Conservation (phyloP, 371 early-diverging fungal species). For the Mucor indicus region DNA sequence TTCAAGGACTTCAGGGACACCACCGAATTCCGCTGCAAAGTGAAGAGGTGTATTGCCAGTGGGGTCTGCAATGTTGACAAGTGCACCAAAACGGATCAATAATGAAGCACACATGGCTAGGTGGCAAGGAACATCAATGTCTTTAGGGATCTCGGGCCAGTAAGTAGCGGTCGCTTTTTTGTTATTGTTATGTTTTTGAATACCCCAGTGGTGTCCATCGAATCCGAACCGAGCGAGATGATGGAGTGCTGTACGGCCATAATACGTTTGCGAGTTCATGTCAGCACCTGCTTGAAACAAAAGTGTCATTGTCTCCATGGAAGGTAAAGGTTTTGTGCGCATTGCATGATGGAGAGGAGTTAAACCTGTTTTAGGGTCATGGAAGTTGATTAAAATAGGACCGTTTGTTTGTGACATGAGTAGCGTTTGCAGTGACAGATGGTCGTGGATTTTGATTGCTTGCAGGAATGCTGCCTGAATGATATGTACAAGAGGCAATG, state of each 20-base stretch:
- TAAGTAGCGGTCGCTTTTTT: slow-evolving; percentile 2
- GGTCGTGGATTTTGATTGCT: slow-evolving; percentile 63
- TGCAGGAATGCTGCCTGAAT: slow-evolving; percentile 51
- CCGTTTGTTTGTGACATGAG: slow-evolving; percentile 28
- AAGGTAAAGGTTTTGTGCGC: slow-evolving; percentile 57
- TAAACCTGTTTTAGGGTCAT: slow-evolving; percentile 62
- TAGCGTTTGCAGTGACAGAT: slow-evolving; percentile 51
- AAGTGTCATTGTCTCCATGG: slow-evolving; percentile 58
- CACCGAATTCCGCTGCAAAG: slow-evolving; percentile 64
- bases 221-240: slow-evolving; percentile 58
- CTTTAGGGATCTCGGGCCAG: neutral
- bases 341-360: slow-evolving; percentile 67
- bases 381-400: slow-evolving; percentile 51
- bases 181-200: slow-evolving; percentile 32
- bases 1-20: slow-evolving; percentile 51
- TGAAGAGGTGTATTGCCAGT: slow-evolving; percentile 69
- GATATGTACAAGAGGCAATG: slow-evolving; percentile 32
- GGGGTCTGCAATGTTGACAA: slow-evolving; percentile 59
- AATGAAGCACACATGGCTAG: slow-evolving; percentile 50
- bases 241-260: slow-evolving; percentile 64
- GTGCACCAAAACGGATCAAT: slow-evolving; percentile 55
- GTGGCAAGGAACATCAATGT: slow-evolving; percentile 30
- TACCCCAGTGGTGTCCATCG: slow-evolving; percentile 42
- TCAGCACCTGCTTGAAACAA: slow-evolving; percentile 67
- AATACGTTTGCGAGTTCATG: slow-evolving; percentile 62